phyloP scores from a whole-genome alignment of 805 yeast genomes.

The Wickerhamomyces pijperi region DNA sequence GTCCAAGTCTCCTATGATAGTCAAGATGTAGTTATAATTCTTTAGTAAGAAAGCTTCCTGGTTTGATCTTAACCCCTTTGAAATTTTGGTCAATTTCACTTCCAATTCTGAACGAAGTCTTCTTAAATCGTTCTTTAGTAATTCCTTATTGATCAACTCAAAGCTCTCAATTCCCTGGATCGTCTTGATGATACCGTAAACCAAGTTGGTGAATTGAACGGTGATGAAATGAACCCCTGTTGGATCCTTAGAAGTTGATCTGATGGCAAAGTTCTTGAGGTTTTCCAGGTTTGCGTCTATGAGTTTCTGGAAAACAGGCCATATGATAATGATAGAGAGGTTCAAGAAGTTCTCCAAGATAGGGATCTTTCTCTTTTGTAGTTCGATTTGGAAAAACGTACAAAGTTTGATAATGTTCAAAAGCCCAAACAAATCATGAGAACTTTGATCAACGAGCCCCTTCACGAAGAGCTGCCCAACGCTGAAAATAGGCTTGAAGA shows the following conservation, averaged over 20 bases:
- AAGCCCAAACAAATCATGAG: constrained; percentile 67
- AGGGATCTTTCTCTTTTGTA: constrained; percentile 63
- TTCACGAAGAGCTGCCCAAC: constrained; percentile 39
- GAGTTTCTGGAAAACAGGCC: constrained; percentile 79
- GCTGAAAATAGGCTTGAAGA: constrained; percentile 42
- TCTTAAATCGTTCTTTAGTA: constrained; percentile 55
- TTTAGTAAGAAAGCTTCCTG: constrained; percentile 64
- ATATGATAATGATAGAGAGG: constrained; percentile 51
- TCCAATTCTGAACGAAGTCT: constrained; percentile 77
- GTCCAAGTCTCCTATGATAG: constrained; percentile 23
- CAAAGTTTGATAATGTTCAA: constrained; percentile 63
- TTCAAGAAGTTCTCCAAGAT: constrained; percentile 62
- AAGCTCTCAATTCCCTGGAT: constrained; percentile 22
- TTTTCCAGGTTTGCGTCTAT: constrained; percentile 72
- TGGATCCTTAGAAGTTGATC: constrained; percentile 28
- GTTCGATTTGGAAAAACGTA: constrained; percentile 50
- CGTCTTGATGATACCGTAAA: constrained; percentile 61
- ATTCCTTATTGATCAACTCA: constrained; percentile 38
- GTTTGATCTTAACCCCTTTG: constrained; percentile 32
- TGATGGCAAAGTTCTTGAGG: constrained; percentile 36
- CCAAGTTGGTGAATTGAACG: constrained; percentile 63
- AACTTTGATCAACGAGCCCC: constrained; percentile 26
- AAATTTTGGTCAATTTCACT: constrained; percentile 56
- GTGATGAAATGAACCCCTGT: constrained; percentile 41
- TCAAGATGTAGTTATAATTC: constrained; percentile 23